Evolutionary conservation across 2,329 filamentous ascomycete species (phyloP).

Genomic region (Atkinsonella hypoxylon): DNA sequence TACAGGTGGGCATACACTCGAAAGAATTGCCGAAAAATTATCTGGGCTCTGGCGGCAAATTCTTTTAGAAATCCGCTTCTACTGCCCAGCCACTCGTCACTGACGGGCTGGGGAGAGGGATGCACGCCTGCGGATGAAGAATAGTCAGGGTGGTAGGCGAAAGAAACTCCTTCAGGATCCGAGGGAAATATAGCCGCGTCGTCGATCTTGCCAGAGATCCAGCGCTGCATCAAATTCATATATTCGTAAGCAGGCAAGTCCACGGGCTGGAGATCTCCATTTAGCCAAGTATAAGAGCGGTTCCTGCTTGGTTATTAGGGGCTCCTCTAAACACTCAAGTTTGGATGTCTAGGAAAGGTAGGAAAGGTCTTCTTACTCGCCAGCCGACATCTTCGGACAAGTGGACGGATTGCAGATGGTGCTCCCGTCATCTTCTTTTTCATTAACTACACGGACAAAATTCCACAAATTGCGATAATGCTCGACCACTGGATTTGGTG

Average conservation of each 20-base stretch:
- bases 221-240: constrained; percentile 84
- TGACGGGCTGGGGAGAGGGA: constrained; percentile 42
- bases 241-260: constrained; percentile 84
- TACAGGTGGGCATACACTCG: constrained; percentile 92
- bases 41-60: constrained; percentile 75
- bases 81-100: constrained; percentile 68
- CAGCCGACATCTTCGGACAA: constrained; percentile 90
- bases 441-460: constrained; percentile 79
- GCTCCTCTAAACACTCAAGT: background rate
- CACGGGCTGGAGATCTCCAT: constrained; percentile 56
- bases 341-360: background rate
- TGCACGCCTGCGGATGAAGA: constrained; percentile 23
- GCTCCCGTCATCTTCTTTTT: constrained; percentile 64
- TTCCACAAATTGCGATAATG: constrained; percentile 82
- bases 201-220: constrained; percentile 86
- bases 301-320: constrained; percentile 39
- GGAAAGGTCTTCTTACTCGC: too few species aligned
- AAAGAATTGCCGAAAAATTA: constrained; percentile 92
- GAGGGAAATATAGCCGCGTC: constrained; percentile 78
- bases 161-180: constrained; percentile 54
- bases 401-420: constrained; percentile 73
- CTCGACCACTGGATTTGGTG: constrained; percentile 57
- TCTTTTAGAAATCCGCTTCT: constrained; percentile 76
- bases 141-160: constrained; percentile 43
- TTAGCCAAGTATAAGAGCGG: constrained; percentile 93